A percentile compares a stretch with the other conserved stretches of the same genome.
Evolutionary conservation across 352 stramenopile genomes (phyloP).

Genomic region (Blastocystis sp.): DNA sequence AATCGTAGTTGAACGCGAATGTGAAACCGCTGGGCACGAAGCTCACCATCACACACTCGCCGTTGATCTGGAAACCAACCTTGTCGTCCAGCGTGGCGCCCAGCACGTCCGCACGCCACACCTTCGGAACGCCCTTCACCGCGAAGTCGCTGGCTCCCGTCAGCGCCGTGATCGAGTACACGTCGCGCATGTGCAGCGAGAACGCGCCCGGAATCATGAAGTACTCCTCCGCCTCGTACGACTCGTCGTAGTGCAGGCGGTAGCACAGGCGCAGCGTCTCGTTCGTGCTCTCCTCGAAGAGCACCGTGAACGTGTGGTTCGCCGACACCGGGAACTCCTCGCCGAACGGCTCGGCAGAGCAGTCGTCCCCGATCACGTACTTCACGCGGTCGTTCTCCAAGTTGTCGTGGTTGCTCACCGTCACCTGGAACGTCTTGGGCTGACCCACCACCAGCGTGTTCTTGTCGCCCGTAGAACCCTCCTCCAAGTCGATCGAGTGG

Average conservation of each 20-base stretch:
- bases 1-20: constrained; percentile 62
- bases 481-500: constrained; percentile 29
- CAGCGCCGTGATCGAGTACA: constrained; percentile 40
- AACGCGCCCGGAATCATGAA: constrained; percentile 51
- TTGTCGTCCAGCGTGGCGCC: constrained; percentile 15
- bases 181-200: constrained; percentile 46
- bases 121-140: constrained; percentile 62
- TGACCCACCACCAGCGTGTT: constrained; percentile 52
- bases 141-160: constrained; percentile 40
- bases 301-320: constrained; percentile 57
- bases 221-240: constrained; percentile 47
- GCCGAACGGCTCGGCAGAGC: not conserved
- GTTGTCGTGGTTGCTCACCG: constrained; percentile 56
- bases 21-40: constrained; percentile 41
- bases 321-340: constrained; percentile 5
- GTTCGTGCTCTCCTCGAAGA: constrained; percentile 44
- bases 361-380: constrained; percentile 59
- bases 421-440: constrained; percentile 62
- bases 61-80: constrained; percentile 70
- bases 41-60: constrained; percentile 29
- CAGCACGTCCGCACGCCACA: constrained; percentile 48
- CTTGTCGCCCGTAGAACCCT: constrained; percentile 16
- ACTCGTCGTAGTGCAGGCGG: constrained; percentile 25
- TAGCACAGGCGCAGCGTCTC: constrained; percentile 44
- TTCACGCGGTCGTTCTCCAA: constrained; percentile 45